Conservation (phyloP, 2,329 filamentous ascomycete species). For the Arthrobotrys entomopaga region DNA sequence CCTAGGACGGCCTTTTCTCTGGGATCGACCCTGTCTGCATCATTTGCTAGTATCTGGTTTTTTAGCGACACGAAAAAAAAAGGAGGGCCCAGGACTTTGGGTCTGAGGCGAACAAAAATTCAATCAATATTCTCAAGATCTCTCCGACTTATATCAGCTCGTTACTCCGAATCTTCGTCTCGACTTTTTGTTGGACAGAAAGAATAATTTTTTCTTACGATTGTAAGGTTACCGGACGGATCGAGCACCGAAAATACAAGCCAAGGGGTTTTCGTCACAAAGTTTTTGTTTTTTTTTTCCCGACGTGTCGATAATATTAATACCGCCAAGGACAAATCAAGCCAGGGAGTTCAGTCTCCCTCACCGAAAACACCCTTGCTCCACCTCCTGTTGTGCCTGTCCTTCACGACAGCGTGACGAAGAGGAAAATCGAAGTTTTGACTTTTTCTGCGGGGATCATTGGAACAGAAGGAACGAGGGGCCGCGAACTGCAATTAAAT, state of each 20-base stretch:
- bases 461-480: slow-evolving; percentile 19
- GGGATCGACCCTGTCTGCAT: slow-evolving; percentile 52
- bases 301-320: slow-evolving; percentile 24
- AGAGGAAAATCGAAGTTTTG: slow-evolving; percentile 19
- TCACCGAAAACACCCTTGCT: slow-evolving; percentile 48
- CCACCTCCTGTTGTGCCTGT: slow-evolving; percentile 21
- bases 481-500: slow-evolving; percentile 29
- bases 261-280: slow-evolving; percentile 4
- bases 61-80: slow-evolving; percentile 40
- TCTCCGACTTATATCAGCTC: slow-evolving; percentile 19
- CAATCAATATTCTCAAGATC: background rate
- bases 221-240: slow-evolving; percentile 19
- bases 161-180: slow-evolving; percentile 10
- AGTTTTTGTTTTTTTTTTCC: slow-evolving; percentile 36
- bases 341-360: slow-evolving; percentile 34
- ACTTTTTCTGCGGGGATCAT: slow-evolving; percentile 13
- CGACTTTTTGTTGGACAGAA: background rate
- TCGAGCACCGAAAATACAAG: slow-evolving; percentile 15
- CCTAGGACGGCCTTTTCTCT: slow-evolving; percentile 22
- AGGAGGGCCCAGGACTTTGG: slow-evolving; percentile 39
- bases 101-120: slow-evolving; percentile 1
- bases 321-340: slow-evolving; percentile 42
- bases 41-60: slow-evolving; percentile 28
- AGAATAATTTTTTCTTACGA: slow-evolving; percentile 3
- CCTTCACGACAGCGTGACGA: slow-evolving; percentile 18